A percentile compares a stretch with the other conserved stretches of the same genome.
Evolutionary conservation across 2,329 filamentous ascomycete genomes (phyloP).

Genomic region (Claviceps capensis): DNA sequence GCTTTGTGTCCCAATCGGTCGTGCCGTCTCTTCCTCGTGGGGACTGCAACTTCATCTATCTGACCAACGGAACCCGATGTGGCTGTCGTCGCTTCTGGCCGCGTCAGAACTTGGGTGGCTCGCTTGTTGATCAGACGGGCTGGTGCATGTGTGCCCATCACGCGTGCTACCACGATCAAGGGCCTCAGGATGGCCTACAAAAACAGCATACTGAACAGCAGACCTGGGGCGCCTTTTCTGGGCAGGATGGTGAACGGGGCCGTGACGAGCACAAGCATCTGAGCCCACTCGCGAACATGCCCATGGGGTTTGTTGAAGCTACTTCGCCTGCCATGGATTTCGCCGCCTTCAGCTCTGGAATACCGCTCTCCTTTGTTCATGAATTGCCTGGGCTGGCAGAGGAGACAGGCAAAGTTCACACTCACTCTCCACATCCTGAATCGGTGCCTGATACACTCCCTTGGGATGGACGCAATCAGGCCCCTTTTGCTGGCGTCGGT

Average conservation of each 20-base stretch:
- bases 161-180: conserved; percentile 46
- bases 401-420: conserved; percentile 12
- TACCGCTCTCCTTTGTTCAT: conserved; percentile 21
- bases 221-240: conserved; percentile 11
- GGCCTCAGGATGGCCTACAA: conserved; percentile 9
- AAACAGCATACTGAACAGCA: conserved; percentile 11
- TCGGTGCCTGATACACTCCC: conserved; percentile 43
- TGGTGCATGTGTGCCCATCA: conserved; percentile 53
- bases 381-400: conserved; percentile 16
- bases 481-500: conserved; percentile 19
- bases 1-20: conserved; percentile 13
- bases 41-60: conserved; percentile 43
- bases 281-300: conserved; percentile 37
- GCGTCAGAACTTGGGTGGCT: conserved; percentile 22
- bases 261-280: conserved; percentile 34
- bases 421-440: conserved; percentile 17
- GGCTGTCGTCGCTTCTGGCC: conserved; percentile 50
- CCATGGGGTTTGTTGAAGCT: conserved; percentile 24
- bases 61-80: conserved; percentile 37
- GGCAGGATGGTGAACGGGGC: conserved; percentile 41
- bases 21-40: conserved; percentile 32
- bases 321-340: conserved; percentile 27
- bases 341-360: conserved; percentile 19
- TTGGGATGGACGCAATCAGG: conserved; percentile 31
- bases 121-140: conserved; percentile 27